Evolutionary conservation across 148 eudicot species (phyloP), one percentile per base, ranked within the genome.

Genomic region (Dysphania ambrosioides): DNA sequence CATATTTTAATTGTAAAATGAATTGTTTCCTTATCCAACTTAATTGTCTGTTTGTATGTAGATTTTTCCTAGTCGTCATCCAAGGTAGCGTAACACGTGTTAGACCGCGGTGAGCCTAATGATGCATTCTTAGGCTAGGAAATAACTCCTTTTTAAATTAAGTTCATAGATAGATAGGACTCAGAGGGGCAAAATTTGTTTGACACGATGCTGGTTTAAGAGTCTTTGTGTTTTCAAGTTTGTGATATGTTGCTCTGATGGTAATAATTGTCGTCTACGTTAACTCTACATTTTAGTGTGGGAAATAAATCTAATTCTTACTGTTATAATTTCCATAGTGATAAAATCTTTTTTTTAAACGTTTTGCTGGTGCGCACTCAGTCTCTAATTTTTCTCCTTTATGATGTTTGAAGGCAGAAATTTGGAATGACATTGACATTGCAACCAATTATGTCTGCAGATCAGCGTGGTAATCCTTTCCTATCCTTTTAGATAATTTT

Each of bases 401-500:
- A n/a, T n/a, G n/a, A n/a, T n/a, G n/a, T n/a, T n/a, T n/a, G n/a
- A n/a, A n/a, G n/a, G n/a, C n/a, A n/a, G n/a, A n/a, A n/a, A n/a
- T n/a, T n/a, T 68, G 90, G 85, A 84, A 87, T 76, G 82, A 72
- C 73, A 59, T 42, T 78, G 76, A 41, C 44, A 66, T 36, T 41
- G 47, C 78, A 58, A 64, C 51, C 80, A 59, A 68, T 81, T 68
- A 31, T 82, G 59, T 70, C 88, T 77, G 58, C 72, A 53, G 74
- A 78, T 64, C 42, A 26, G 47, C 72, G 71, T 74, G 88, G 93
- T 89, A 87, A 82, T 59, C 15, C 66, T 68, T n/a, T 73, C 47
- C 64, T 41, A 44, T 74, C 2, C 70, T 60, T 8, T 16, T 59
- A 19, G 29, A 34, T 70, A 31, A 40, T 42, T 38, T 23, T 70